These are phyloP conservation scores for Madurella fahalii DNA, from an alignment of 2,329 filamentous ascomycete genomes.

Conservation along the genomic window DNA sequence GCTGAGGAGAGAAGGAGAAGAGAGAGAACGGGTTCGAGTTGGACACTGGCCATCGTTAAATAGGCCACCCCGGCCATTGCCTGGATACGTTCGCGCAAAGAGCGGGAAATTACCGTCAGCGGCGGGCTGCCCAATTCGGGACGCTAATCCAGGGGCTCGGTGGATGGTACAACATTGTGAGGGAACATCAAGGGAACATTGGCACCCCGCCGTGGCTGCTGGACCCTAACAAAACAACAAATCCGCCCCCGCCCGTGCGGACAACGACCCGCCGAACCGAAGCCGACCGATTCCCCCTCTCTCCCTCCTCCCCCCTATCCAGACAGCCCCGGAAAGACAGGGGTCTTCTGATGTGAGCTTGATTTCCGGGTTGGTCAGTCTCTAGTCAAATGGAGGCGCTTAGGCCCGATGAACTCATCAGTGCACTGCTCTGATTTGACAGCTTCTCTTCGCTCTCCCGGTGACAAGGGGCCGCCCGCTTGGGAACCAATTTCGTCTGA, in stretches of 20 bases:
- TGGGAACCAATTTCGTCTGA: constrained; percentile 1
- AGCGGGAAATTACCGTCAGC: constrained; percentile 25
- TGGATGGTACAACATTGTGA: constrained; percentile 23
- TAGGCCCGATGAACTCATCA: constrained; percentile 3
- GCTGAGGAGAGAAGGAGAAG: constrained; percentile 32
- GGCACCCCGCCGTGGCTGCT: constrained; percentile 16
- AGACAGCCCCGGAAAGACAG: constrained; percentile 8
- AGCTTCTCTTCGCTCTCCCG: not conserved
- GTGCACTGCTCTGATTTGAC: constrained; percentile 12
- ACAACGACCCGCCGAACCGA: no score
- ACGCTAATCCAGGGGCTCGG: constrained; percentile 31
- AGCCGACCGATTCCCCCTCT: not conserved
- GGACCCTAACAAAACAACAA: constrained; percentile 14
- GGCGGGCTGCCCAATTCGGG: constrained; percentile 20
- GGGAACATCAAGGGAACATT: constrained; percentile 10
- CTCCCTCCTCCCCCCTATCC: constrained; percentile 12
- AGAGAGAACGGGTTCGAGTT: constrained; percentile 15
- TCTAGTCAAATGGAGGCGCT: constrained; percentile 3
- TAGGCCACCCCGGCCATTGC: constrained; percentile 23
- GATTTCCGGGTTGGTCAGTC: constrained; percentile 10
- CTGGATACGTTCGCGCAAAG: constrained; percentile 1
- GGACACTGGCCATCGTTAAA: constrained; percentile 31
- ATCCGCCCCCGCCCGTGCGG: not conserved
- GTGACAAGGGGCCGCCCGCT: not conserved
- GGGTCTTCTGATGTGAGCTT: constrained; percentile 1